These are phyloP conservation scores for Blastosporella zonata DNA, from an alignment of 1,284 basidiomycete species.

Conservation along the genomic window DNA sequence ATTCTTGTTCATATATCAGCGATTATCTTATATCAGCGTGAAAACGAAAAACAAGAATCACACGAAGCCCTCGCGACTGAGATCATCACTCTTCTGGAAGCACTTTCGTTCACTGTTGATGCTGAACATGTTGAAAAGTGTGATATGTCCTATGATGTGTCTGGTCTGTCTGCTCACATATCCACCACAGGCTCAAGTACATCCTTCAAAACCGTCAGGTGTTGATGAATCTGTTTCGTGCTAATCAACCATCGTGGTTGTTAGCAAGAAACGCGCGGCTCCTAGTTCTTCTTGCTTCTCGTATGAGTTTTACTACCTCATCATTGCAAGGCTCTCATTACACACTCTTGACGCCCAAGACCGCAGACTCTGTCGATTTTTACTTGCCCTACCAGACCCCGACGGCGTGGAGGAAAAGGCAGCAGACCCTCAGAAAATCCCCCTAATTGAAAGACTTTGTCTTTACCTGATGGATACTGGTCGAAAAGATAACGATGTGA, in stretches of 20 bases:
- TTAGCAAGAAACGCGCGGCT: slow-evolving; percentile 43
- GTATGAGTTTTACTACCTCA: slow-evolving; percentile 38
- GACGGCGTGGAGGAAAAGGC: slow-evolving; percentile 20
- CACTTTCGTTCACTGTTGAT: slow-evolving; percentile 46
- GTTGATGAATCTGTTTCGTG: slow-evolving; percentile 46
- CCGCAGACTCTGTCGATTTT: slow-evolving; percentile 26
- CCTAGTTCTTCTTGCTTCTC: slow-evolving; percentile 53
- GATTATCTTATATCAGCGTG: slow-evolving; percentile 40
- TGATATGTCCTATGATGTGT: slow-evolving; percentile 15
- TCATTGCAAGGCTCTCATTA: neutral
- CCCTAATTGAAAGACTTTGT: slow-evolving; percentile 53
- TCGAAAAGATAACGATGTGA: slow-evolving; percentile 43
- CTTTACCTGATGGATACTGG: slow-evolving; percentile 45
- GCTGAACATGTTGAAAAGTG: slow-evolving; percentile 44
- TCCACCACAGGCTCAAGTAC: slow-evolving; percentile 35
- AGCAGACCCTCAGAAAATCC: slow-evolving; percentile 33
- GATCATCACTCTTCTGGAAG: slow-evolving; percentile 49
- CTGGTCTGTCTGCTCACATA: slow-evolving; percentile 4
- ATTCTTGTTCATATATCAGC: slow-evolving; percentile 41
- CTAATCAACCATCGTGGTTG: slow-evolving; percentile 48
- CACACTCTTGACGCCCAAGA: slow-evolving; percentile 7
- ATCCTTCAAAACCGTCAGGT: slow-evolving; percentile 39
- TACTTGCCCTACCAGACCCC: slow-evolving; percentile 33
- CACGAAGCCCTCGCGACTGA: slow-evolving; percentile 37
- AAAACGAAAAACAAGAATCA: slow-evolving; percentile 25